Evolutionary conservation across 352 stramenopile species (phyloP).

Genomic region (Phytophthora idaei): DNA sequence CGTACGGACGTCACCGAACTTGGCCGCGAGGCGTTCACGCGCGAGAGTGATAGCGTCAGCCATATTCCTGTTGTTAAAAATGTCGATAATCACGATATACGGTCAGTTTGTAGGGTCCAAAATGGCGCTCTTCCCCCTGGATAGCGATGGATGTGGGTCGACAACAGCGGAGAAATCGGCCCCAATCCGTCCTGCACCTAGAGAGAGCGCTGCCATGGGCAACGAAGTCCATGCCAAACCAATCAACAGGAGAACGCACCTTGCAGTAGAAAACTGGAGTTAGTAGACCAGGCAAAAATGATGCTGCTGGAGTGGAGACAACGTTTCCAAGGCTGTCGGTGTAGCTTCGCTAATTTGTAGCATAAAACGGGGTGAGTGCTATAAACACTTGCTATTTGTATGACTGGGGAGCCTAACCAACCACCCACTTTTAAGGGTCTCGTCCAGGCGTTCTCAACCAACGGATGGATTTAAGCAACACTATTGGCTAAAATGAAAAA

Average conservation of each 20-base stretch:
- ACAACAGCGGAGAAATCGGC: not conserved
- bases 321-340: conserved; percentile 6
- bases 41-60: conserved; percentile 90
- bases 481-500: conserved; percentile 14
- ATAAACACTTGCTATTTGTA: conserved; percentile 21
- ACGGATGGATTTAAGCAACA: conserved; percentile 24
- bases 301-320: conserved; percentile 26
- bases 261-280: conserved; percentile 46
- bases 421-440: conserved; percentile 22
- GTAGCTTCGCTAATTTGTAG: conserved; percentile 18
- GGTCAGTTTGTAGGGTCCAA: conserved; percentile 2
- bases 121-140: not conserved
- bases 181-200: conserved; percentile 7
- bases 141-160: not conserved
- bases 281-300: conserved; percentile 80
- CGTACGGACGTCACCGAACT: conserved; percentile 92
- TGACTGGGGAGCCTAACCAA: not conserved
- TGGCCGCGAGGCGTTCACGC: conserved; percentile 84
- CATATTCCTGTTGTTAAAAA: conserved; percentile 51
- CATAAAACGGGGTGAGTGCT: conserved; percentile 18
- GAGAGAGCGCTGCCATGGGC: not conserved
- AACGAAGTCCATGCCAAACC: not conserved
- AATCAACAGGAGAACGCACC: conserved; percentile 26
- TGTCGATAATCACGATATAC: not conserved
- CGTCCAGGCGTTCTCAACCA: conserved; percentile 30